Evolutionary conservation across 768 basidiomycete genomes (phyloP), one percentile per base, ranked within the genome.

Genomic region (Ramaria rubella): DNA sequence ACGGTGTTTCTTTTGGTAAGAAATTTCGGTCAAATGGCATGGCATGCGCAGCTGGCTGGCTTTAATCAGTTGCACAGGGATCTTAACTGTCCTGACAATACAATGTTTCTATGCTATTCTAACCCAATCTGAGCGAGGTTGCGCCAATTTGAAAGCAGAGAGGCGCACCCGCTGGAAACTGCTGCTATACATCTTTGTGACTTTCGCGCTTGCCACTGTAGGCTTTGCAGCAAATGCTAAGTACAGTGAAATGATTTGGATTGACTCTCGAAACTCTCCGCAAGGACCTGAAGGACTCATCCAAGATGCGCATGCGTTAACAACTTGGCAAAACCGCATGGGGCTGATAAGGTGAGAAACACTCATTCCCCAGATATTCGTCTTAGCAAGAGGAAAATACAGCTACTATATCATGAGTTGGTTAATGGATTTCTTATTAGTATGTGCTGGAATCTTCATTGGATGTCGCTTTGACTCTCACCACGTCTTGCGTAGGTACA

Each of bases 191-290:
- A 56, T 52, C 23, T 24, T 24, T n/a, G 45, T 61, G 11, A 58
- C 67, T n/a, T 44, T 68, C 19, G 17, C 58, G 17, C 62, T 70
- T n/a, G 60, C 64, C 59, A 68, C 67, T 24, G 63, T 69, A 49
- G 61, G 61, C 44, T 61, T 66, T 52, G 58, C 61, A 23, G 59
- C 62, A 1, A 63, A 69, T 21, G 61, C 60, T 7, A 65, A 67
- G 30, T 68, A 62, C 50, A 64, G 63, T n/a, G 59, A 70, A 58
- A 52, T 58, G 53, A 66, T 68, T 63, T 70, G 62, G 63, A 65
- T 68, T 42, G 61, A 61, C 40, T 50, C 59, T 49, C 59, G 65
- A 26, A 56, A 63, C 43, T 46, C 55, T 21, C 62, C 66, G 5
- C 65, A 65, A n/a, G 69, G 68, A 1, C 61, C 60, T 15, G 55